phyloP scores from a whole-genome alignment of 768 basidiomycete species.

The Filobasidium floriforme region DNA sequence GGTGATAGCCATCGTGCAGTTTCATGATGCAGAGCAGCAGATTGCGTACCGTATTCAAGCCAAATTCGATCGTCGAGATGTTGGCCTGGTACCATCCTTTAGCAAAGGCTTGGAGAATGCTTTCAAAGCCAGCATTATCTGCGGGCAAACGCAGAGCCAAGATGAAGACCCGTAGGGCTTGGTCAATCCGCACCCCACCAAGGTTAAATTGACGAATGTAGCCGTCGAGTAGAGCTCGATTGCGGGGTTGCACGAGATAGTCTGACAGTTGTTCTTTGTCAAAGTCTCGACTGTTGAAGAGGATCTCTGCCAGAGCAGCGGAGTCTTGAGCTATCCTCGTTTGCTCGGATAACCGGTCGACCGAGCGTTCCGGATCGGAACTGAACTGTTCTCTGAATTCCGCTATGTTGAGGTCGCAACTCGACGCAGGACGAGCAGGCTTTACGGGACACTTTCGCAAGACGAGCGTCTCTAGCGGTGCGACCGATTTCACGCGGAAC shows the following conservation, averaged over 20 bases:
- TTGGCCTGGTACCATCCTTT: conserved; percentile 88
- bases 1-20: conserved; percentile 77
- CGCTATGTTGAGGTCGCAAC: conserved; percentile 23
- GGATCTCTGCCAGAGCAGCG: conserved; percentile 60
- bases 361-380: conserved; percentile 70
- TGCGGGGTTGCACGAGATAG: conserved; percentile 67
- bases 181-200: conserved; percentile 71
- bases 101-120: conserved; percentile 75
- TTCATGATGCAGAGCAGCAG: conserved; percentile 49
- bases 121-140: conserved; percentile 53
- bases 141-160: conserved; percentile 66
- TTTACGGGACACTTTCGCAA: too few species aligned
- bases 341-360: conserved; percentile 61
- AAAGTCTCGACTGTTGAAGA: conserved; percentile 73
- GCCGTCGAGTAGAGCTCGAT: conserved; percentile 67
- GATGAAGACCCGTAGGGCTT: conserved; percentile 80
- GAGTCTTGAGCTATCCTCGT: conserved; percentile 58
- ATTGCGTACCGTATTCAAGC: conserved; percentile 25
- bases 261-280: conserved; percentile 76
- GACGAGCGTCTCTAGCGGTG: conserved; percentile 51
- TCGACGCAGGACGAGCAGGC: too few species aligned
- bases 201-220: conserved; percentile 87
- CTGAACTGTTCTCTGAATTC: conserved; percentile 72
- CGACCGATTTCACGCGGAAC: conserved; percentile 83
- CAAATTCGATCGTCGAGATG: not conserved